phyloP scores from a whole-genome alignment of 2,329 filamentous ascomycete genomes.

The Ophiostoma sp. region DNA sequence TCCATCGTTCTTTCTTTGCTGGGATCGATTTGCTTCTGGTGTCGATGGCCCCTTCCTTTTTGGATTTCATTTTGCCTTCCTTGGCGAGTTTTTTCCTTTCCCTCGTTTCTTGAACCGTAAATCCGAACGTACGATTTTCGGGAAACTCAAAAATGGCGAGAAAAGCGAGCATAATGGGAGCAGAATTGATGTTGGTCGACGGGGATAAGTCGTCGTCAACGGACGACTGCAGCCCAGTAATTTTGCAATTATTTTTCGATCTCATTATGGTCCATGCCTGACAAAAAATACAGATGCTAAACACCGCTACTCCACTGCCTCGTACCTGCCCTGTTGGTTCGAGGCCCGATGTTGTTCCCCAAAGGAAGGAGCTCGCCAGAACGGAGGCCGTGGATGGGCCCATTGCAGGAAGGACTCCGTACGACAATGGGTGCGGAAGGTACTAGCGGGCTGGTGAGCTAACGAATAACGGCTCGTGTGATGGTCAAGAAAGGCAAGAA shows the following conservation, averaged over 20 bases:
- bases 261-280: background rate
- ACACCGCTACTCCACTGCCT: background rate
- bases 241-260: background rate
- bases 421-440: conserved; percentile 1
- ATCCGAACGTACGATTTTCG: conserved; percentile 5
- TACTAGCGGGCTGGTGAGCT: background rate
- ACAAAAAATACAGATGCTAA: background rate
- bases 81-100: background rate
- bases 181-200: background rate
- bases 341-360: background rate
- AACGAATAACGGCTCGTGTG: conserved; percentile 10
- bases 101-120: background rate
- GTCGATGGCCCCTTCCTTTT: background rate
- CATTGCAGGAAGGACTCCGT: background rate
- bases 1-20: background rate
- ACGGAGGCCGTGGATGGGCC: background rate
- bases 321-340: background rate
- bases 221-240: background rate
- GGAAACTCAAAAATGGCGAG: background rate
- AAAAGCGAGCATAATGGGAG: background rate
- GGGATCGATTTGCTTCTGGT: background rate
- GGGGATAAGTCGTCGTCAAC: background rate
- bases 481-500: background rate
- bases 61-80: background rate
- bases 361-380: conserved; percentile 1